A percentile compares a stretch with the other conserved stretches of the same genome.
These are phyloP conservation scores for Venustampulla echinocandica DNA, from an alignment of 495 filamentous ascomycete genomes.

Conservation along the genomic window DNA sequence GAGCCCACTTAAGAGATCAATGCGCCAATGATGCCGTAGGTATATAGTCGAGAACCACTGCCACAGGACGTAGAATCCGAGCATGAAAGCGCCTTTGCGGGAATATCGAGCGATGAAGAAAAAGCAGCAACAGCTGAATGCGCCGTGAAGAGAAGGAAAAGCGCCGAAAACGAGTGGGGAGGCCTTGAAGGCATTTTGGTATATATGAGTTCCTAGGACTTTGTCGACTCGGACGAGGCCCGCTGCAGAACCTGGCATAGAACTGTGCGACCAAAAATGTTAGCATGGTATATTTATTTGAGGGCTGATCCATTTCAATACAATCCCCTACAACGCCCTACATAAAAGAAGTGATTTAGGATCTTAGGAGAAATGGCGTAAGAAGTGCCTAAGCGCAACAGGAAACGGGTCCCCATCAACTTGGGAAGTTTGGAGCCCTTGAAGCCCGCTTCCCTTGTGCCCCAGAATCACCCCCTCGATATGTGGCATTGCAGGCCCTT, in stretches of 20 bases:
- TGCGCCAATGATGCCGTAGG: conserved; percentile 87
- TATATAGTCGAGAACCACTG: conserved; percentile 98
- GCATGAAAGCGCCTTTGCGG: conserved; percentile 53
- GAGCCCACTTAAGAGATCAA: conserved; percentile 75
- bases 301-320: too few species aligned
- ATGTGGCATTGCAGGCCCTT: too few species aligned
- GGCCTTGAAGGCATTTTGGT: conserved; percentile 81
- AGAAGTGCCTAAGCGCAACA: too few species aligned
- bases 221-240: conserved; percentile 82
- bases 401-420: too few species aligned
- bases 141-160: conserved; percentile 83
- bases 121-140: conserved; percentile 82
- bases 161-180: conserved; percentile 88
- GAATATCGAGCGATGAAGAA: conserved; percentile 32
- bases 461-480: too few species aligned
- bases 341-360: too few species aligned
- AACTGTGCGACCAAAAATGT: too few species aligned
- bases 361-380: too few species aligned
- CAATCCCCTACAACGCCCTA: too few species aligned
- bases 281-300: too few species aligned
- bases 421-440: too few species aligned
- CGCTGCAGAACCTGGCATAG: conserved; percentile 75
- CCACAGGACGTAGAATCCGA: conserved; percentile 75
- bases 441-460: too few species aligned
- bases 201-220: conserved; percentile 78